Evolutionary conservation across 345 rosid species (phyloP), one percentile per base, ranked within the genome.

Genomic region (Salix koriyanagi): DNA sequence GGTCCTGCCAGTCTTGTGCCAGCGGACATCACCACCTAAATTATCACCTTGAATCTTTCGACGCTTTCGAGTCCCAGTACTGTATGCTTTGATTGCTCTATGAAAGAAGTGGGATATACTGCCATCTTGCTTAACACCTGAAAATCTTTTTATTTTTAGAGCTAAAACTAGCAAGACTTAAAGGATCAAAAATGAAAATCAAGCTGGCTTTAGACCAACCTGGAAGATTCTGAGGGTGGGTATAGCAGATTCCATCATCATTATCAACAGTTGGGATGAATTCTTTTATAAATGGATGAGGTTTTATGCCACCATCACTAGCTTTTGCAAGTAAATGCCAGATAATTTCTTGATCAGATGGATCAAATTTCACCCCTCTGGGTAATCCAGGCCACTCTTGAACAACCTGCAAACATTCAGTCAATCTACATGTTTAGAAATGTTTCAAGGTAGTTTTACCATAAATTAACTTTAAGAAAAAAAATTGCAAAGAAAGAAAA

Each of bases 1-100:
- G 25, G 98, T 96, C 84, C 77, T 87, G 62, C 99, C 99, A 42
- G 98, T 96, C 85, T 96, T 93, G 64, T 96, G 99, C 98, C 99
- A 96, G 76, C 99, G 92, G 14, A 93, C 98, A 85, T 91, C 99
- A 19, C 90, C 94, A 26, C 37, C 37, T 34, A 76, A 72, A 86
- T 92, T 85, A 60, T 91, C 98, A 16, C 88, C 94, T 54, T 88
- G 89, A 71, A 96, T 93, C 86, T 96, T 96, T 76, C 99, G 79
- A 32, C 98, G 99, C 85, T 96, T 93, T 71, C 97, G 85, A 74
- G 93, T 96, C 74, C 97, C 98, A 15, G 98, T 91, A 73, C 83
- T 91, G 72, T 95, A 93, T 76, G 99, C 97, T 82, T 91, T 93
- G 87, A 93, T 89, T 70, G 98, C 90, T 82, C 87, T 86, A 70